These are phyloP conservation scores for Blyttiomyces sp. DNA, from an alignment of 371 early-diverging fungal species.

Conservation along the genomic window DNA sequence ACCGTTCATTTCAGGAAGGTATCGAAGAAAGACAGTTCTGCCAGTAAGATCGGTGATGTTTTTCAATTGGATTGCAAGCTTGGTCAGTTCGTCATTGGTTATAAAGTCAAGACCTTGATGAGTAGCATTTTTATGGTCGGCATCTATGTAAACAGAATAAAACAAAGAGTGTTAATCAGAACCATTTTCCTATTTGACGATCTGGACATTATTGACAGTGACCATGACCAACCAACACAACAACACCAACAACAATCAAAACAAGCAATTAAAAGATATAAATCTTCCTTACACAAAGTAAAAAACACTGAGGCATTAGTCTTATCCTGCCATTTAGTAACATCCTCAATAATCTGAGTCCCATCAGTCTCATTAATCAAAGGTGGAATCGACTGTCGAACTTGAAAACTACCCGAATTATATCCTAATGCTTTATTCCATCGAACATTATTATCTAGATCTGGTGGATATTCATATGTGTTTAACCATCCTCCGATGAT, in stretches of 20 bases:
- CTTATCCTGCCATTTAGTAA: slow-evolving; percentile 9
- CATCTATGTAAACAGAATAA: background rate
- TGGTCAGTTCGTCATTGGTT: background rate
- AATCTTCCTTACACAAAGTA: slow-evolving; percentile 15
- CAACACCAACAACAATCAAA: background rate
- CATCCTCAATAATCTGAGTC: background rate
- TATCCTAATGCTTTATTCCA: background rate
- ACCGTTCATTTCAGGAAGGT: slow-evolving; percentile 4
- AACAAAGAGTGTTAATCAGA: background rate
- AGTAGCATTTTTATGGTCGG: background rate
- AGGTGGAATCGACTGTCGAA: background rate
- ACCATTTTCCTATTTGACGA: too few species aligned
- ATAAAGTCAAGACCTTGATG: background rate
- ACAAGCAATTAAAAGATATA: background rate
- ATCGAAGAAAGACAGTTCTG: background rate
- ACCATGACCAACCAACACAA: too few species aligned
- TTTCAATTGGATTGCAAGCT: slow-evolving; percentile 1
- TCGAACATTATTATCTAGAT: background rate
- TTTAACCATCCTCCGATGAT: too few species aligned
- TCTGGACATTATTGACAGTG: too few species aligned
- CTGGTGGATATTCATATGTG: background rate
- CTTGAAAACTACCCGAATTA: background rate
- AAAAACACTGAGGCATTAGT: slow-evolving; percentile 18
- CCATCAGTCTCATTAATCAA: background rate
- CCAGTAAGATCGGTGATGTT: background rate